These are phyloP conservation scores for Talaromyces sp. DNA, from an alignment of 2,329 filamentous ascomycete genomes.

Conservation along the genomic window DNA sequence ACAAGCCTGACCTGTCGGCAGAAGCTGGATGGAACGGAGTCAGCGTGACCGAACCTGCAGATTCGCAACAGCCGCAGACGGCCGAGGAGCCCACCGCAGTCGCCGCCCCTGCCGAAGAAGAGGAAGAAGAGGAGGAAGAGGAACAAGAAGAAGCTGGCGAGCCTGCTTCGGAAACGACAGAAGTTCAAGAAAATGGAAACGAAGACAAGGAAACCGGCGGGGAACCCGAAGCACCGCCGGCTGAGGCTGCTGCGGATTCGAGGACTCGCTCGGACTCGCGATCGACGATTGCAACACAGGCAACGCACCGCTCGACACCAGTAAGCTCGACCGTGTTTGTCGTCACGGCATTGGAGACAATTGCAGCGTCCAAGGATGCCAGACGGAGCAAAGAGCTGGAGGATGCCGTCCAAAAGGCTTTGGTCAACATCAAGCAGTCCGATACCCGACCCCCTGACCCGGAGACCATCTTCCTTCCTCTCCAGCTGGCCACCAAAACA, in stretches of 20 bases:
- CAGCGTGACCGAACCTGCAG: conserved; percentile 16
- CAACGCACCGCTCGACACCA: conserved; percentile 53
- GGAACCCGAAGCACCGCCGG: conserved; percentile 15
- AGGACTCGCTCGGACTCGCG: conserved; percentile 56
- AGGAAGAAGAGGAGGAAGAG: conserved; percentile 12
- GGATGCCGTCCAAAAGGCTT: conserved; percentile 74
- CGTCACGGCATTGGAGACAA: conserved; percentile 85
- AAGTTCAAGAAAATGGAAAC: conserved; percentile 4
- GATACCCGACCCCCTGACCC: conserved; percentile 80
- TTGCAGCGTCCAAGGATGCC: conserved; percentile 86
- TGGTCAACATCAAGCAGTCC: conserved; percentile 79
- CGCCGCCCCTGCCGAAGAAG: conserved; percentile 14
- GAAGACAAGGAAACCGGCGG: not conserved
- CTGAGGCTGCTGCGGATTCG: conserved; percentile 20
- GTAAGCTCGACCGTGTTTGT: conserved; percentile 97
- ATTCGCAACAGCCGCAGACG: conserved; percentile 14
- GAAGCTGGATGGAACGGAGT: conserved; percentile 26
- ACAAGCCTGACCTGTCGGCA: conserved; percentile 27
- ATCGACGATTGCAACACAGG: conserved; percentile 52
- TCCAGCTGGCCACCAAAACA: conserved; percentile 84
- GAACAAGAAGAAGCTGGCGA: not conserved
- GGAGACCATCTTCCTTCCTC: conserved; percentile 82
- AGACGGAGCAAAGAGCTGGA: conserved; percentile 77
- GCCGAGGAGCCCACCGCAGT: conserved; percentile 16
- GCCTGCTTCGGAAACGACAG: conserved; percentile 10